Evolutionary conservation across 1,284 basidiomycete species (phyloP).

Genomic region (Apiotrichum gracile): DNA sequence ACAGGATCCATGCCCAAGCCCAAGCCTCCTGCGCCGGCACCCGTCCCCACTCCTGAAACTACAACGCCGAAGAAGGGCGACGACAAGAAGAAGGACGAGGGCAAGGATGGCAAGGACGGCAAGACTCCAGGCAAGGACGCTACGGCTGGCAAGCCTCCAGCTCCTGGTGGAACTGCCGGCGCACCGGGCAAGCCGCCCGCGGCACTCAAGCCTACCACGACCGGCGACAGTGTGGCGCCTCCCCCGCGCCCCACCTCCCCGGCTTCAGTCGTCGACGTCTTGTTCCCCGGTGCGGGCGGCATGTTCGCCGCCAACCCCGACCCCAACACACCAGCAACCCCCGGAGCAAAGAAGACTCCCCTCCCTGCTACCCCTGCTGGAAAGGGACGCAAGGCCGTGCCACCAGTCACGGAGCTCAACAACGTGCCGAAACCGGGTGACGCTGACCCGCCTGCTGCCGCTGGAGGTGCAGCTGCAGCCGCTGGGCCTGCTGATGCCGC

Average conservation of each 20-base stretch:
- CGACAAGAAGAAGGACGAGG: background rate
- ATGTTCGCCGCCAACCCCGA: background rate
- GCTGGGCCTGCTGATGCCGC: background rate
- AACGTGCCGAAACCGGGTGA: background rate
- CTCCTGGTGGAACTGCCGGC: no score
- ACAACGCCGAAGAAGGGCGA: background rate
- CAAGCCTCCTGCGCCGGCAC: slow-evolving; percentile 24
- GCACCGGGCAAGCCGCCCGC: no score
- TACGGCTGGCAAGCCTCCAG: no score
- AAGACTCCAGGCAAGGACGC: background rate
- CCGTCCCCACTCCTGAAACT: slow-evolving; percentile 2
- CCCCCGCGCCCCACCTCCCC: background rate
- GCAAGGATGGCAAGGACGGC: background rate
- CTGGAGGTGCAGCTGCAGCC: background rate
- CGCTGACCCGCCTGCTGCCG: background rate
- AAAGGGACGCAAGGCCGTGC: slow-evolving; percentile 1
- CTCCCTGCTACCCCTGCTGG: no score
- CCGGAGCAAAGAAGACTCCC: background rate
- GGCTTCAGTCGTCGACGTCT: background rate
- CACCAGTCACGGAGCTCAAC: background rate
- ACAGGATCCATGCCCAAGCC: background rate
- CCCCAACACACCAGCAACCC: no score
- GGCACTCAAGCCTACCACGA: background rate
- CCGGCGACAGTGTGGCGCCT: background rate
- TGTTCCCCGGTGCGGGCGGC: background rate